phyloP scores from a whole-genome alignment of 2,329 filamentous ascomycete genomes.

The Colletotrichum tropicicola region DNA sequence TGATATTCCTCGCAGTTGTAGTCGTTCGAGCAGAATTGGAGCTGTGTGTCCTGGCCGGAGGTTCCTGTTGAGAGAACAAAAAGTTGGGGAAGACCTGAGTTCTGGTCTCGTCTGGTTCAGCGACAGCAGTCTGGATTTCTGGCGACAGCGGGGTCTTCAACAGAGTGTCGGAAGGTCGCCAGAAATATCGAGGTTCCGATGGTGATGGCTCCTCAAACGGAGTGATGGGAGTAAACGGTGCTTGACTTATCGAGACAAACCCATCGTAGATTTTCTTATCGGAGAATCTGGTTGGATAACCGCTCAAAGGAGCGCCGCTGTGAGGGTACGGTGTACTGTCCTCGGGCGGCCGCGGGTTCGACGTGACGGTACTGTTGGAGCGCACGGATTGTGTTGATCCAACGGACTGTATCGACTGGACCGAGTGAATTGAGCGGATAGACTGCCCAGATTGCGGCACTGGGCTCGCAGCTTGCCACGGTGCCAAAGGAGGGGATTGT shows the following conservation, averaged over 20 bases:
- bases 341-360: not conserved
- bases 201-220: slow-evolving; percentile 34
- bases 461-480: not conserved
- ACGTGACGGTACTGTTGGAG: not conserved
- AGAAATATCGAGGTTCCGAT: slow-evolving; percentile 31
- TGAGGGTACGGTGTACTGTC: slow-evolving; percentile 21
- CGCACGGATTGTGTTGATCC: not conserved
- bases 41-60: not conserved
- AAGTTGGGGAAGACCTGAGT: not conserved
- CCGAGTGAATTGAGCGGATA: not conserved
- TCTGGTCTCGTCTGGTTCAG: not conserved
- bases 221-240: slow-evolving; percentile 28
- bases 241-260: slow-evolving; percentile 20
- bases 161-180: slow-evolving; percentile 31
- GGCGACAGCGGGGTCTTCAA: slow-evolving; percentile 31
- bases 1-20: not conserved
- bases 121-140: not conserved
- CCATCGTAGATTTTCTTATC: slow-evolving; percentile 33
- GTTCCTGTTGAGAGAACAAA: not conserved
- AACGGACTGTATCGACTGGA: not conserved
- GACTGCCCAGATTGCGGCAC: not conserved
- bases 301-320: slow-evolving; percentile 33
- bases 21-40: not conserved
- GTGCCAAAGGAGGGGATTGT: not conserved
- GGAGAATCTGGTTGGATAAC: slow-evolving; percentile 29